phyloP scores from a whole-genome alignment of 805 yeast species.

The Scheffersomyces amazonensis region DNA sequence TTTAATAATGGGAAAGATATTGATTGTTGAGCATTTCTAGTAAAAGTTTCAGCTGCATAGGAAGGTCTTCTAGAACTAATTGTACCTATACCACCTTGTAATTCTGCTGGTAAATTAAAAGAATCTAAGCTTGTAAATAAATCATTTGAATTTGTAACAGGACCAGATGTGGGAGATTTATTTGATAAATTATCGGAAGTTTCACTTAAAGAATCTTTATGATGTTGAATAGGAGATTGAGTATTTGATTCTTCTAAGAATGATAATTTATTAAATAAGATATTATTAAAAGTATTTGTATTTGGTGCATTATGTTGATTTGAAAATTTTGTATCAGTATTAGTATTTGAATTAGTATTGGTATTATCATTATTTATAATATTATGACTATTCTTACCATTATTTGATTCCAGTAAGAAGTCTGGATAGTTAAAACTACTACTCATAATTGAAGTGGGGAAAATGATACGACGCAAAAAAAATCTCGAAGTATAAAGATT shows the following conservation, averaged over 20 bases:
- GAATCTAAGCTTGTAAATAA: conserved; percentile 17
- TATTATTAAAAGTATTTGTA: conserved; percentile 13
- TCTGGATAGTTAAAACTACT: conserved; percentile 37
- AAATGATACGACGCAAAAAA: too few relatives aligned
- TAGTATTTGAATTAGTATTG: conserved; percentile 6
- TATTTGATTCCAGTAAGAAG: conserved; percentile 16
- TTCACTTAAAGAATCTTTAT: background rate
- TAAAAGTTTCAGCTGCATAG: conserved; percentile 65
- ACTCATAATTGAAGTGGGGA: background rate
- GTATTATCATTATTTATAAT: conserved; percentile 8
- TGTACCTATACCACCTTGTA: conserved; percentile 63
- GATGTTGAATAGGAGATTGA: background rate
- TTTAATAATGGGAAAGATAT: background rate
- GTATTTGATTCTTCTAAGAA: conserved; percentile 10
- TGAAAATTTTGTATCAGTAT: conserved; percentile 2
- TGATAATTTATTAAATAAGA: conserved; percentile 22
- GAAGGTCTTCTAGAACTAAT: conserved; percentile 71
- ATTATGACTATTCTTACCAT: conserved; percentile 2
- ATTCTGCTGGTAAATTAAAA: conserved; percentile 52
- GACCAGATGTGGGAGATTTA: conserved; percentile 1
- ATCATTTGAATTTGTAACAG: background rate
- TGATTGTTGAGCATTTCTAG: conserved; percentile 23
- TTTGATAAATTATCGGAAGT: background rate
- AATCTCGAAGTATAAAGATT: too few relatives aligned
- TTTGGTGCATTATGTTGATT: too few relatives aligned